Percentiles rank a stretch among this genome's conserved stretches.
Conservation (phyloP, 2,329 filamentous ascomycete genomes). For the Byssoonygena ceratinophila region DNA sequence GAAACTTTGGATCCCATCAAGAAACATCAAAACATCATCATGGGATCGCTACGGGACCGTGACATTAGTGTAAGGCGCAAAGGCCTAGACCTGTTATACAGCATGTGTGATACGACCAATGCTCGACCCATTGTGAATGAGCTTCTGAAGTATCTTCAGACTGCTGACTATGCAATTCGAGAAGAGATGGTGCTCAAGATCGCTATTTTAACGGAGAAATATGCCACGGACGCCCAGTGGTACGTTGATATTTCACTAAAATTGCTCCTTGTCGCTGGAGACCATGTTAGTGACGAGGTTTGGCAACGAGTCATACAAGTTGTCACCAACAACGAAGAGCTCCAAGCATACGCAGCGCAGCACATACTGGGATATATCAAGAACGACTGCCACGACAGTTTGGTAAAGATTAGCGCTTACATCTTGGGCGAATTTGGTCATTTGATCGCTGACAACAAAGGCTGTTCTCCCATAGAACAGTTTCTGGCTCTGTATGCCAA, state of each 20-base stretch:
- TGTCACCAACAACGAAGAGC: conserved; percentile 96
- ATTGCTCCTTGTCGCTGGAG: conserved; percentile 89
- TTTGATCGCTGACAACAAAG: conserved; percentile 80
- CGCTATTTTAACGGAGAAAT: conserved; percentile 95
- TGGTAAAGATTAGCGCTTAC: conserved; percentile 96
- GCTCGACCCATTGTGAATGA: conserved; percentile 87
- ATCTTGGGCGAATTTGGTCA: conserved; percentile 95
- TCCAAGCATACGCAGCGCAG: conserved; percentile 91
- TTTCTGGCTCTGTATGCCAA: conserved; percentile 87
- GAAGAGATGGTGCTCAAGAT: conserved; percentile 99
- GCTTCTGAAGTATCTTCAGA: conserved; percentile 86
- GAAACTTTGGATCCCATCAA: conserved; percentile 96
- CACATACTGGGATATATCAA: conserved; percentile 89
- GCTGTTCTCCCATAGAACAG: conserved; percentile 93
- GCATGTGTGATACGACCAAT: conserved; percentile 98
- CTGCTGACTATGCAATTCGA: conserved; percentile 91
- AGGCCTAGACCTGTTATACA: conserved; percentile 90
- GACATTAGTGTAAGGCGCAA: conserved; percentile 97
- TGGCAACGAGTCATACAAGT: conserved; percentile 99
- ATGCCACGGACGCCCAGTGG: conserved; percentile 97
- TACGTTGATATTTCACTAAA: conserved; percentile 96
- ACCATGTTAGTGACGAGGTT: conserved; percentile 97
- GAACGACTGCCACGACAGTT: conserved; percentile 85
- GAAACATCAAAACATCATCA: conserved; percentile 91
- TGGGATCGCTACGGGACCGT: conserved; percentile 84